Evolutionary conservation across 192 early-diverging fungal species (phyloP).

Genomic region (Piromyces sp.): DNA sequence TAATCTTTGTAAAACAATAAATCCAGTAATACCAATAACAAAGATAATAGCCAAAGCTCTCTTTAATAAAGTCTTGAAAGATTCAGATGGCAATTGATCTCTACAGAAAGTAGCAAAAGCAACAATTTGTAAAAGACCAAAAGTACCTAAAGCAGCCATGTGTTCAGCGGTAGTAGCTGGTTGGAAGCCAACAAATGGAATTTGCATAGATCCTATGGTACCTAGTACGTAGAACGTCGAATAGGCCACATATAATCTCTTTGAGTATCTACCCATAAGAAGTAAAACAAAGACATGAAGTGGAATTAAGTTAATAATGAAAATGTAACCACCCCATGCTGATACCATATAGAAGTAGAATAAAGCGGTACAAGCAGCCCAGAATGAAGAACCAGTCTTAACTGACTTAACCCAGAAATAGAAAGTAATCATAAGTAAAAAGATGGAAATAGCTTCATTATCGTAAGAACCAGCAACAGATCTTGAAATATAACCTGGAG

Average conservation of each 20-base stretch:
- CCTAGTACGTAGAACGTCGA: conserved; percentile 96
- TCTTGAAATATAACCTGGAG: conserved; percentile 98
- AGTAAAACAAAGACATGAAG: conserved; percentile 87
- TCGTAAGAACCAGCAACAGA: conserved; percentile 99
- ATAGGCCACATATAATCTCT: conserved; percentile 87
- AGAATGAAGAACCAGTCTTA: conserved; percentile 83
- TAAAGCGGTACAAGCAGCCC: conserved; percentile 64
- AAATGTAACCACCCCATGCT: conserved; percentile 99
- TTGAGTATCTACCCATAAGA: conserved; percentile 89
- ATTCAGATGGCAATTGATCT: conserved; percentile 54
- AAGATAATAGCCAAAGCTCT: conserved; percentile 38
- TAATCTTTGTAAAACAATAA: conserved; percentile 56
- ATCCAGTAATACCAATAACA: conserved; percentile 31
- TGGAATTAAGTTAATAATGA: conserved; percentile 97
- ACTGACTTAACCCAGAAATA: conserved; percentile 96
- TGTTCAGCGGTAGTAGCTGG: conserved; percentile 93
- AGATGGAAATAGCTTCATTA: conserved; percentile 99
- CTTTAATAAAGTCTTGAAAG: conserved; percentile 64
- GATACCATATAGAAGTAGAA: conserved; percentile 99
- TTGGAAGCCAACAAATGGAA: conserved; percentile 99
- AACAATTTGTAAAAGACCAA: conserved; percentile 87
- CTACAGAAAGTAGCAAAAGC: conserved; percentile 79
- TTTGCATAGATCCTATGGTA: conserved; percentile 91
- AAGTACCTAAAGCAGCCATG: conserved; percentile 97
- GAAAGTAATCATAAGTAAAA: conserved; percentile 92